Conservation (phyloP, 2,329 filamentous ascomycete species). For the Emergomyces pasteurianus region DNA sequence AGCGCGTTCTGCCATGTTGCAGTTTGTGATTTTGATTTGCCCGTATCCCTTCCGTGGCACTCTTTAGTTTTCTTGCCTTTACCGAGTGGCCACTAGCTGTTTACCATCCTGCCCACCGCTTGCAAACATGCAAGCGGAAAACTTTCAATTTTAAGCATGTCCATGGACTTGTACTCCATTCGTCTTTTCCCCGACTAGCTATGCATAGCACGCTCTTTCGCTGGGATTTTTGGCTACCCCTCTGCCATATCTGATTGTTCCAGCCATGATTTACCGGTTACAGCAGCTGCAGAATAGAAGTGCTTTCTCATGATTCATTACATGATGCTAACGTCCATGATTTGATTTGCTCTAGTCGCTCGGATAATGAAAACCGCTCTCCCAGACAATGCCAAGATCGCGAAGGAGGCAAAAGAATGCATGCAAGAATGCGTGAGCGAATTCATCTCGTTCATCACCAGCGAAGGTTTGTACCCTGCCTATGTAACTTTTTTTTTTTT, state of each 20-base stretch:
- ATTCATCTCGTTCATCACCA: conserved; percentile 99
- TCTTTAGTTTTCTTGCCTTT: conserved; percentile 15
- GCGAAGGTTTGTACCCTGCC: conserved; percentile 63
- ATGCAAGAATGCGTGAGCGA: conserved; percentile 99
- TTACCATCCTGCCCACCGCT: conserved; percentile 16
- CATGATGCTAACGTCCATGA: conserved; percentile 90
- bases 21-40: conserved; percentile 37
- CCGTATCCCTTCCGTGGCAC: conserved; percentile 13
- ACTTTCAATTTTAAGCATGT: conserved; percentile 3
- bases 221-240: conserved; percentile 4
- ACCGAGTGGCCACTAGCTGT: conserved; percentile 15
- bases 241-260: conserved; percentile 7
- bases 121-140: conserved; percentile 1
- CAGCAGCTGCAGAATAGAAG: not conserved
- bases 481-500: not conserved
- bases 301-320: conserved; percentile 21
- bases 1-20: conserved; percentile 25
- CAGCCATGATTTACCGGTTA: not conserved
- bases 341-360: conserved; percentile 73
- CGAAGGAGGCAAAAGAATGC: conserved; percentile 97
- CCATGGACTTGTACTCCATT: conserved; percentile 17
- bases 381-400: conserved; percentile 97
- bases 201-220: conserved; percentile 26
- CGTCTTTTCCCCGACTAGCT: conserved; percentile 36
- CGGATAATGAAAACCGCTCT: conserved; percentile 98